These are phyloP conservation scores for Monosporascus sp. DNA, from an alignment of 2,329 filamentous ascomycete genomes.

Conservation along the genomic window DNA sequence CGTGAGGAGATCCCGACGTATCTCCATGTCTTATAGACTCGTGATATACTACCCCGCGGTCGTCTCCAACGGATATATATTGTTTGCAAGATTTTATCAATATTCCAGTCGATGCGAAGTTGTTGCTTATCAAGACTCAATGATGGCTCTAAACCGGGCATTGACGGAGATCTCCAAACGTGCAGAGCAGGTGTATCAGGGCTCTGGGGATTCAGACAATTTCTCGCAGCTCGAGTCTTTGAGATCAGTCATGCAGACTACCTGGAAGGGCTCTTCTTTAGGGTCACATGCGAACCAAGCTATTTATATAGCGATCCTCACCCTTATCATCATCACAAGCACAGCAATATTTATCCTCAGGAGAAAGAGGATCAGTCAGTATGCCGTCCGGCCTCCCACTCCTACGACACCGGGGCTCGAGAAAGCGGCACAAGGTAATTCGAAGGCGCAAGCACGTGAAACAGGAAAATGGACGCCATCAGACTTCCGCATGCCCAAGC, in stretches of 20 bases:
- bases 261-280: constrained; percentile 5
- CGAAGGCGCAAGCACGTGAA: constrained; percentile 14
- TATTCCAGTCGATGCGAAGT: not conserved
- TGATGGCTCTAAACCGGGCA: not conserved
- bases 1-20: not conserved
- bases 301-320: constrained; percentile 8
- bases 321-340: constrained; percentile 12
- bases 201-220: constrained; percentile 6
- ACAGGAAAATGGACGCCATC: constrained; percentile 24
- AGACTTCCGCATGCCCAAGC: constrained; percentile 21
- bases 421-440: constrained; percentile 12
- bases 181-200: constrained; percentile 9
- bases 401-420: constrained; percentile 20
- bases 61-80: no score
- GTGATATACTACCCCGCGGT: no score
- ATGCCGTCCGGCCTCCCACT: constrained; percentile 12
- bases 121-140: not conserved
- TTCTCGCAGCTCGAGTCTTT: constrained; percentile 9
- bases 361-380: constrained; percentile 7
- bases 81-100: no score
- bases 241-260: not conserved
- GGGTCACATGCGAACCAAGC: constrained; percentile 4
- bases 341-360: constrained; percentile 12
- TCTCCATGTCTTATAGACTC: not conserved
- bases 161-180: not conserved